Evolutionary conservation across 2,329 filamentous ascomycete genomes (phyloP).

Genomic region (Pyricularia sp.): DNA sequence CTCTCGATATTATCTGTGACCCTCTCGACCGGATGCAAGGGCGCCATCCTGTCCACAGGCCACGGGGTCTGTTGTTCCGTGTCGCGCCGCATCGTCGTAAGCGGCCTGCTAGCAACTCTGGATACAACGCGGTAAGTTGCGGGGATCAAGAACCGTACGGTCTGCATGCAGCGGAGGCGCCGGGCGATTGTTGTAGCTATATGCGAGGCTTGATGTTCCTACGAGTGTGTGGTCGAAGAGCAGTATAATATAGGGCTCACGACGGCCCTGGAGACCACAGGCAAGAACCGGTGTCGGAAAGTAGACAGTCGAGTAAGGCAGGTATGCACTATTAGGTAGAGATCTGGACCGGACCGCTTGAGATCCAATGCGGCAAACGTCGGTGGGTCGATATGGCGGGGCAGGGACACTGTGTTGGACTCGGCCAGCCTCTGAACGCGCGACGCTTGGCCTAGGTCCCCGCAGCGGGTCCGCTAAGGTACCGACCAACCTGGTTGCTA

Average conservation of each 20-base stretch:
- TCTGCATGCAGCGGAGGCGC: background rate
- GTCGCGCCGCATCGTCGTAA: background rate
- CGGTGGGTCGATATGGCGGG: background rate
- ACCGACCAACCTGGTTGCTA: background rate
- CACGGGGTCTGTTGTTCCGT: background rate
- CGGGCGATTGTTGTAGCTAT: background rate
- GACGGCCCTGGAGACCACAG: background rate
- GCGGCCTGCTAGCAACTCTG: background rate
- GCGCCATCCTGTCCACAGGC: background rate
- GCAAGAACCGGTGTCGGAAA: background rate
- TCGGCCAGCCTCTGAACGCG: background rate
- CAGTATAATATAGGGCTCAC: background rate
- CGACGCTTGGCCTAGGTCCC: background rate
- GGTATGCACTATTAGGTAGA: background rate
- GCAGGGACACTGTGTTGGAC: background rate
- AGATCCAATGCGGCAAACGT: background rate
- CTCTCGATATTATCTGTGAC: slow-evolving; percentile 67
- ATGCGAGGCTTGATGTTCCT: background rate
- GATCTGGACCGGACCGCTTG: background rate
- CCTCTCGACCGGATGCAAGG: slow-evolving; percentile 17
- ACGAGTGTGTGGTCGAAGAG: background rate
- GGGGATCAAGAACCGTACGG: background rate
- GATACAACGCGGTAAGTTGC: background rate
- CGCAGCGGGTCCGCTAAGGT: background rate
- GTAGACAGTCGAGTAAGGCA: background rate